Percentiles rank a stretch among this genome's conserved stretches.
These are phyloP conservation scores for Xylaria multiplex DNA, from an alignment of 2,329 filamentous ascomycete species.

Conservation along the genomic window DNA sequence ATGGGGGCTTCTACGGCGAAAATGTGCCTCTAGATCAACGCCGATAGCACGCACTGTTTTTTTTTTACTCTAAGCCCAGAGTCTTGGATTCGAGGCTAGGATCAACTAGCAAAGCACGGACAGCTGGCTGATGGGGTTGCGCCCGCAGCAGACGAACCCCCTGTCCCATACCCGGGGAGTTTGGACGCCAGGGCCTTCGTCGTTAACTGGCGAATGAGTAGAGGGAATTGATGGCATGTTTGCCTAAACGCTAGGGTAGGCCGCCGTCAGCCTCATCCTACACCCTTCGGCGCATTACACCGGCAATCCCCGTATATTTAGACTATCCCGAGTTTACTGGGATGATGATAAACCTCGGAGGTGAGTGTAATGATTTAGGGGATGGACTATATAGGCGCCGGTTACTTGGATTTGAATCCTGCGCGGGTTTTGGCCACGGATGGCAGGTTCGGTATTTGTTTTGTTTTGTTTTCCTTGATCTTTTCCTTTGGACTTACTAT, in stretches of 20 bases:
- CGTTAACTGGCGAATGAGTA: slow-evolving; percentile 32
- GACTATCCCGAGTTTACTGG: slow-evolving; percentile 11
- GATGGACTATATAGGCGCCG: slow-evolving; percentile 23
- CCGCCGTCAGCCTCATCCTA: slow-evolving; percentile 30
- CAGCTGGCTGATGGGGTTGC: slow-evolving; percentile 3
- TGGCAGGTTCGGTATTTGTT: slow-evolving; percentile 8
- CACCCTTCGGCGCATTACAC: slow-evolving; percentile 9
- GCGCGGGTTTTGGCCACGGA: slow-evolving; percentile 14
- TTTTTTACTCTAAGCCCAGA: slow-evolving; percentile 10
- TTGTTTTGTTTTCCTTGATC: background rate
- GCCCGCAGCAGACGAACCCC: slow-evolving; percentile 22
- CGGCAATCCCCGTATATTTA: slow-evolving; percentile 18
- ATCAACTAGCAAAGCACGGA: slow-evolving; percentile 19
- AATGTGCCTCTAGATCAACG: slow-evolving; percentile 64
- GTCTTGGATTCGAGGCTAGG: slow-evolving; percentile 13
- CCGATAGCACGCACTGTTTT: slow-evolving; percentile 47
- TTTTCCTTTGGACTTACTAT: slow-evolving; percentile 1
- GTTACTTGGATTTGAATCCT: slow-evolving; percentile 35
- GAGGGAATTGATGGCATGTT: slow-evolving; percentile 17
- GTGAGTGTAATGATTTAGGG: slow-evolving; percentile 15
- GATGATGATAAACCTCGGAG: slow-evolving; percentile 12
- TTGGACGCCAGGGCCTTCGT: slow-evolving; percentile 18
- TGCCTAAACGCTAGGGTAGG: slow-evolving; percentile 13
- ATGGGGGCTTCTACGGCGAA: slow-evolving; percentile 63
- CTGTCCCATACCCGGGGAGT: slow-evolving; percentile 20